Evolutionary conservation across 805 yeast genomes (phyloP).

Genomic region (Saccharomycopsis sp.): DNA sequence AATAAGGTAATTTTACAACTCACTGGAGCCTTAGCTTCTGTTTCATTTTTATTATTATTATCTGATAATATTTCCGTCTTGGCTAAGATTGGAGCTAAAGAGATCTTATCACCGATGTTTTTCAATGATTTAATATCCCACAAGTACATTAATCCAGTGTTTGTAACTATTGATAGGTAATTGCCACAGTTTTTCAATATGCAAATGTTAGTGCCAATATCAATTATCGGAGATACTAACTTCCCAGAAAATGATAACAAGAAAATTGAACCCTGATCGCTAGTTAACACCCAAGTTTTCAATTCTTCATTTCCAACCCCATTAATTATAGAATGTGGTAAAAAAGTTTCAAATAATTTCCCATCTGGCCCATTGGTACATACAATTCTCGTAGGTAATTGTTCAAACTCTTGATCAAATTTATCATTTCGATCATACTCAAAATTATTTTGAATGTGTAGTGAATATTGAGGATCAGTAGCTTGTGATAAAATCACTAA

Average conservation of each 20-base stretch:
- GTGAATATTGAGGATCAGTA: constrained; percentile 19
- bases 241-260: constrained; percentile 30
- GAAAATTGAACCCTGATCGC: constrained; percentile 34
- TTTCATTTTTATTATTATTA: not conserved
- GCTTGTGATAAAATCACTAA: constrained; percentile 27
- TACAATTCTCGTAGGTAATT: constrained; percentile 29
- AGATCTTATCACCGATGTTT: constrained; percentile 35
- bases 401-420: constrained; percentile 25
- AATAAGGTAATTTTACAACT: constrained; percentile 1
- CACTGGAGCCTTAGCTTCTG: constrained; percentile 1
- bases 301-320: constrained; percentile 41
- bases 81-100: constrained; percentile 49
- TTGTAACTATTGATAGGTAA: constrained; percentile 47
- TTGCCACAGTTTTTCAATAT: constrained; percentile 32
- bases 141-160: constrained; percentile 41
- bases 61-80: not conserved
- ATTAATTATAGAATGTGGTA: constrained; percentile 33
- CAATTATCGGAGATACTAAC: constrained; percentile 33
- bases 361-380: constrained; percentile 32
- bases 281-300: constrained; percentile 39
- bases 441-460: constrained; percentile 19
- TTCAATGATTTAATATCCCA: constrained; percentile 40
- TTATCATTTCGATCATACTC: constrained; percentile 31
- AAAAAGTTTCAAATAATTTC: constrained; percentile 35
- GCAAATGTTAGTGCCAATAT: constrained; percentile 43